A percentile compares a stretch with the other conserved stretches of the same genome.
These are phyloP conservation scores for Fraxinus baroniana DNA, from an alignment of 305 asterid species.

Conservation along the genomic window DNA sequence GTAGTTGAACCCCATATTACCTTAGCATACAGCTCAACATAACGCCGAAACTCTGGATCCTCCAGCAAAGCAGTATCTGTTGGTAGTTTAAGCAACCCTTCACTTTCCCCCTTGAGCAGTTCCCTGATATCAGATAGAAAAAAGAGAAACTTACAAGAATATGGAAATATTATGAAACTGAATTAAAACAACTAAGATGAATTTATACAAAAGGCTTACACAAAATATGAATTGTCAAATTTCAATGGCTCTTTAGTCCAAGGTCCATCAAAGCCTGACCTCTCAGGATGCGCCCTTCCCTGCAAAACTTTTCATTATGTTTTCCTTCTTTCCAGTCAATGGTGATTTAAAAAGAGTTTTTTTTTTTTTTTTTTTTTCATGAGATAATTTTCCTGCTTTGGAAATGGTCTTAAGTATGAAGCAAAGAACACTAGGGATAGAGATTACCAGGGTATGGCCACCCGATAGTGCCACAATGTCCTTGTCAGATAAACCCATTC, in stretches of 20 bases:
- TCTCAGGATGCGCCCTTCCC: conserved; percentile 58
- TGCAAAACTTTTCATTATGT: conserved; percentile 17
- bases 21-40: conserved; percentile 54
- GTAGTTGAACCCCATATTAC: conserved; percentile 17
- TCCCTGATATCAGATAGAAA: conserved; percentile 29
- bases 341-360: not conserved
- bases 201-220: conserved; percentile 26
- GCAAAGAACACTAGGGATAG: not conserved
- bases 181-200: not conserved
- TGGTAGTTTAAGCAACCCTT: conserved; percentile 47
- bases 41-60: conserved; percentile 40
- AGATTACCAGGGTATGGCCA: conserved; percentile 81
- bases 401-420: not conserved
- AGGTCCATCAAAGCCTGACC: conserved; percentile 53
- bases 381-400: not conserved
- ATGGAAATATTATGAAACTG: not conserved
- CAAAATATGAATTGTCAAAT: conserved; percentile 52
- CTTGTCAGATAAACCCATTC: conserved; percentile 92
- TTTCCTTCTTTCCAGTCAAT: not conserved
- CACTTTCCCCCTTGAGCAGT: conserved; percentile 45
- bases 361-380: not conserved
- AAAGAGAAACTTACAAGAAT: not conserved
- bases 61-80: conserved; percentile 43
- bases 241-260: conserved; percentile 50
- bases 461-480: conserved; percentile 95